Evolutionary conservation across 2,329 filamentous ascomycete genomes (phyloP).

Genomic region (Ophiobolus disseminans): DNA sequence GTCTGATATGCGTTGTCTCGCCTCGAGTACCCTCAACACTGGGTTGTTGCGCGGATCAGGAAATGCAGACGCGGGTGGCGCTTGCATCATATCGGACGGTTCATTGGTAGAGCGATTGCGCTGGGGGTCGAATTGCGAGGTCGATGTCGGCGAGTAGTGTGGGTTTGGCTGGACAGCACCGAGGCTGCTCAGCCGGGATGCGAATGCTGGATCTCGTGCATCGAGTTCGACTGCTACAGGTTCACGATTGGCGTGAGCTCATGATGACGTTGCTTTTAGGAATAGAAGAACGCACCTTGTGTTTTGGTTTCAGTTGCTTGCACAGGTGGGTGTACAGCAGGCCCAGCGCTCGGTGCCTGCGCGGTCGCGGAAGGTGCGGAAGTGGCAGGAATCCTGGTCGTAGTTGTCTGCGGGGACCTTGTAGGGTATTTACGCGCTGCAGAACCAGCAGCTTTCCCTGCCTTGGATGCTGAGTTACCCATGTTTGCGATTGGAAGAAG

Average conservation of each 20-base stretch:
- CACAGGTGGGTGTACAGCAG: slow-evolving; percentile 50
- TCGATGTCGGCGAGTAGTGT: slow-evolving; percentile 63
- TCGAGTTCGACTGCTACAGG: slow-evolving; percentile 64
- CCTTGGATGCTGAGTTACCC: slow-evolving; percentile 67
- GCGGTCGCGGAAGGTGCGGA: slow-evolving; percentile 39
- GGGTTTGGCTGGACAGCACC: slow-evolving; percentile 66
- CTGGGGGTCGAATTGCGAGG: slow-evolving; percentile 52
- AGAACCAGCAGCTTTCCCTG: slow-evolving; percentile 57
- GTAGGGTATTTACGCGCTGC: slow-evolving; percentile 64
- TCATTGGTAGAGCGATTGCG: slow-evolving; percentile 33
- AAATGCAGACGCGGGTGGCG: slow-evolving; percentile 37
- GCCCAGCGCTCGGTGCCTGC: slow-evolving; percentile 44
- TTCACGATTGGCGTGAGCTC: neutral
- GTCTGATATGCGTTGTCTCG: slow-evolving; percentile 58
- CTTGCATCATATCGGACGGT: slow-evolving; percentile 42
- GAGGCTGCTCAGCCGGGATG: slow-evolving; percentile 76
- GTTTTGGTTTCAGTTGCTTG: slow-evolving; percentile 49
- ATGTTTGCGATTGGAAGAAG: slow-evolving; percentile 45
- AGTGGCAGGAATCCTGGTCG: slow-evolving; percentile 36
- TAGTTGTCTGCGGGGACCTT: slow-evolving; percentile 50
- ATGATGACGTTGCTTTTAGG: neutral
- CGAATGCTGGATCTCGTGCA: slow-evolving; percentile 69
- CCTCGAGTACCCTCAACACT: slow-evolving; percentile 60
- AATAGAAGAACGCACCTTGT: slow-evolving; percentile 41
- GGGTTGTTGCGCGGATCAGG: slow-evolving; percentile 57